phyloP scores from a whole-genome alignment of 208 protist genomes.

The Leishmania major region DNA sequence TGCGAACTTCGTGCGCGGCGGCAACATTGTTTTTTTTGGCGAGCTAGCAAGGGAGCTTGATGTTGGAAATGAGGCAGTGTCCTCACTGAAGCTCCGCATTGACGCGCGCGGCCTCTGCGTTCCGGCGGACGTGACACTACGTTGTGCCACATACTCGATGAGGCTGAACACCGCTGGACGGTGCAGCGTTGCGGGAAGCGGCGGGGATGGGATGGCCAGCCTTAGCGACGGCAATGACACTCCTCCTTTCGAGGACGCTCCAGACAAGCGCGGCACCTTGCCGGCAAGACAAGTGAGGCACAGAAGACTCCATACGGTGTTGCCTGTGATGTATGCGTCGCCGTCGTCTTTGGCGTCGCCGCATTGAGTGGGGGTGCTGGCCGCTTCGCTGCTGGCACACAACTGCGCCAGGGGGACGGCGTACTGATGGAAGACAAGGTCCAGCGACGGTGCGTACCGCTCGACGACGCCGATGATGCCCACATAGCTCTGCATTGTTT shows the following conservation, averaged over 20 bases:
- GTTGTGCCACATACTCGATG: slow-evolving; percentile 51
- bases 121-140: slow-evolving; percentile 9
- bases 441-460: slow-evolving; percentile 50
- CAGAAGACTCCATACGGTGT: slow-evolving; percentile 68
- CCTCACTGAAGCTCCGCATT: background rate
- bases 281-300: slow-evolving; percentile 60
- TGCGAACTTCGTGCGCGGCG: background rate
- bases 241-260: slow-evolving; percentile 2
- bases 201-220: slow-evolving; percentile 1
- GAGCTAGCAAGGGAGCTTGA: background rate
- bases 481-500: slow-evolving; percentile 49
- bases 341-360: background rate
- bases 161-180: slow-evolving; percentile 65
- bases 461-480: slow-evolving; percentile 52
- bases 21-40: background rate
- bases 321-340: slow-evolving; percentile 39
- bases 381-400: slow-evolving; percentile 1
- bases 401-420: slow-evolving; percentile 31
- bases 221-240: background rate
- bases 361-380: background rate
- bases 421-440: slow-evolving; percentile 57
- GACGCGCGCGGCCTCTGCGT: background rate
- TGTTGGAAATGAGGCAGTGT: background rate
- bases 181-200: slow-evolving; percentile 46
- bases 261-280: slow-evolving; percentile 16